Conservation (phyloP, 2,329 filamentous ascomycete genomes). For the Leptographium radiaticola region DNA sequence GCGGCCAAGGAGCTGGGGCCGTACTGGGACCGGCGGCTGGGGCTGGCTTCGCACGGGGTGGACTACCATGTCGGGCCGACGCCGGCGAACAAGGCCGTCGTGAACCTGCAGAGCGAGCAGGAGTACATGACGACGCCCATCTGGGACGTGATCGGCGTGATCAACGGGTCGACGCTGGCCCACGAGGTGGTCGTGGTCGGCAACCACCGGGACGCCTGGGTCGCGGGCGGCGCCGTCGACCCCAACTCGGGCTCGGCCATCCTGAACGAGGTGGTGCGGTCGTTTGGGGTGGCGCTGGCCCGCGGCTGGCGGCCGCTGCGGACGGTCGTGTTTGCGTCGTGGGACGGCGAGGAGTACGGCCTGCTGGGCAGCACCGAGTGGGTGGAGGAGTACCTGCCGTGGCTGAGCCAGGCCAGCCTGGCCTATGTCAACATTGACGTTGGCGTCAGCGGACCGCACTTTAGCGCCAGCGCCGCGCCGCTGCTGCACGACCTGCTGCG, state of each 20-base stretch:
- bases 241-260: slow-evolving; percentile 74
- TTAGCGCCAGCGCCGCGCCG: slow-evolving; percentile 55
- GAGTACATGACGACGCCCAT: slow-evolving; percentile 69
- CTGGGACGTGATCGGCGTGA: slow-evolving; percentile 86
- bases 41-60: slow-evolving; percentile 67
- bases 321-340: slow-evolving; percentile 80
- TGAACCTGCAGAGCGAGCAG: slow-evolving; percentile 69
- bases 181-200: slow-evolving; percentile 80
- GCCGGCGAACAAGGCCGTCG: slow-evolving; percentile 48
- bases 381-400: slow-evolving; percentile 81
- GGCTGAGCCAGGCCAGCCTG: slow-evolving; percentile 59
- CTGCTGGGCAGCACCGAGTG: slow-evolving; percentile 81
- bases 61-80: slow-evolving; percentile 78
- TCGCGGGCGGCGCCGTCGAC: slow-evolving; percentile 59
- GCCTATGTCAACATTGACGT: slow-evolving; percentile 83
- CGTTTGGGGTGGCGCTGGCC: slow-evolving; percentile 56
- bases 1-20: slow-evolving; percentile 60
- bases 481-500: slow-evolving; percentile 62
- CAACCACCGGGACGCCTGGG: slow-evolving; percentile 73
- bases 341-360: slow-evolving; percentile 77
- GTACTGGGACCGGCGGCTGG: slow-evolving; percentile 57
- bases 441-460: slow-evolving; percentile 51
- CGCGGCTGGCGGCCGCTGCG: slow-evolving; percentile 73
- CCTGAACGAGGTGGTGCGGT: slow-evolving; percentile 62
- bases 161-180: slow-evolving; percentile 66